phyloP scores from a whole-genome alignment of 2,329 filamentous ascomycete species.

The Fusarium lyarnte region DNA sequence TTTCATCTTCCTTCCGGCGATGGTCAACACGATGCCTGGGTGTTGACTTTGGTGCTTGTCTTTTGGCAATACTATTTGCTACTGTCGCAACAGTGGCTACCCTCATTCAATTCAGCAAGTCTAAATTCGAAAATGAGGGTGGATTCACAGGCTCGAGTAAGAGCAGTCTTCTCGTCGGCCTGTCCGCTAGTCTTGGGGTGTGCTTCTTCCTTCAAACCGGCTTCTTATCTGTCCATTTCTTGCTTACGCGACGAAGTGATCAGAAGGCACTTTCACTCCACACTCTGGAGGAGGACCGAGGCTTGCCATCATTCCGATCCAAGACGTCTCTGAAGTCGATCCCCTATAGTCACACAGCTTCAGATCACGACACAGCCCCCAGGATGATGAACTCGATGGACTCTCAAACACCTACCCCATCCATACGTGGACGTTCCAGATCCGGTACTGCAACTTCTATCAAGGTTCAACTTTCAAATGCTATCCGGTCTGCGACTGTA shows the following conservation, averaged over 20 bases:
- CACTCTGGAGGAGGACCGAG: constrained; percentile 35
- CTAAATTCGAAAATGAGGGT: constrained; percentile 21
- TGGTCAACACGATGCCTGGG: constrained; percentile 39
- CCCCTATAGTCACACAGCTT: constrained; percentile 59
- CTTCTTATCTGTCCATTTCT: constrained; percentile 58
- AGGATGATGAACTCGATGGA: constrained; percentile 49
- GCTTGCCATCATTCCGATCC: constrained; percentile 39
- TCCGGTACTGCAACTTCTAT: constrained; percentile 42
- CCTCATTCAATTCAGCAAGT: constrained; percentile 51
- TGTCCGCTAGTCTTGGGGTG: constrained; percentile 56
- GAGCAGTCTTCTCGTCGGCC: constrained; percentile 54
- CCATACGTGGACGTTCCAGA: constrained; percentile 47
- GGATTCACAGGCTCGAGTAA: constrained; percentile 23
- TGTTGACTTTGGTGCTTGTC: constrained; percentile 42
- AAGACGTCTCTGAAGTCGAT: constrained; percentile 58
- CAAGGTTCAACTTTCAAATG: constrained; percentile 55
- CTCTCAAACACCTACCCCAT: constrained; percentile 55
- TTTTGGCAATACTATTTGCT: constrained; percentile 56
- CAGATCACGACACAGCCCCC: constrained; percentile 45
- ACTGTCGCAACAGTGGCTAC: constrained; percentile 56
- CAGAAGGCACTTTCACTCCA: constrained; percentile 35
- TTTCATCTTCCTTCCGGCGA: constrained; percentile 32
- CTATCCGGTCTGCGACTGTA: constrained; percentile 65
- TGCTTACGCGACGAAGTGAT: constrained; percentile 47
- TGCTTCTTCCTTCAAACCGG: constrained; percentile 59